Evolutionary conservation across 2,329 filamentous ascomycete species (phyloP).

Genomic region (Septoria linicola): DNA sequence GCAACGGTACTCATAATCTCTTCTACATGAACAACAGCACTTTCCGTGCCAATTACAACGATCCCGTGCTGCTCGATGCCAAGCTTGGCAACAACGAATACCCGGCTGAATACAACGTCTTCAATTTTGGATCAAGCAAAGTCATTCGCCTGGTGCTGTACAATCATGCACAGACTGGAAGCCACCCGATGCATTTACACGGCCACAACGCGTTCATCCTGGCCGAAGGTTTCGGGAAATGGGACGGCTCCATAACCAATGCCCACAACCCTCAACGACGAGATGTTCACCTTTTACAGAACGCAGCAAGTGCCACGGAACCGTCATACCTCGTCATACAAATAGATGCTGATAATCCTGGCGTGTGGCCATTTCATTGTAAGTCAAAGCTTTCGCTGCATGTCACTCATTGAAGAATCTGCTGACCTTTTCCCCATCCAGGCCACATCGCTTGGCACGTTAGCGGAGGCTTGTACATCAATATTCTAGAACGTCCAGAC

Average conservation of each 20-base stretch:
- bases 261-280: slow-evolving; percentile 52
- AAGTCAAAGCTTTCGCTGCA: too few relatives aligned
- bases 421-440: too few relatives aligned
- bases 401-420: too few relatives aligned
- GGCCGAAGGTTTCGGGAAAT: slow-evolving; percentile 42
- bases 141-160: slow-evolving; percentile 46
- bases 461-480: slow-evolving; percentile 35
- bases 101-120: slow-evolving; percentile 41
- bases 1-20: slow-evolving; percentile 49
- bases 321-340: slow-evolving; percentile 45
- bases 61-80: slow-evolving; percentile 39
- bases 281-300: slow-evolving; percentile 51
- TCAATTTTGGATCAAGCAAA: slow-evolving; percentile 42
- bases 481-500: slow-evolving; percentile 34
- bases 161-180: slow-evolving; percentile 41
- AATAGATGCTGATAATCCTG: slow-evolving; percentile 52
- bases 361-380: slow-evolving; percentile 40
- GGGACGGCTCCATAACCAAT: slow-evolving; percentile 43
- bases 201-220: slow-evolving; percentile 51
- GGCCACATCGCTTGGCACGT: slow-evolving; percentile 42
- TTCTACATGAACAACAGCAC: slow-evolving; percentile 55
- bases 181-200: slow-evolving; percentile 54
- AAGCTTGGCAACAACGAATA: slow-evolving; percentile 38
- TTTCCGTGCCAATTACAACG: slow-evolving; percentile 52
- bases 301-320: slow-evolving; percentile 29